A percentile compares a stretch with the other conserved stretches of the same genome.
Evolutionary conservation across 108 stramenopile species (phyloP).

Genomic region (Fragilariopsis cylindrus): DNA sequence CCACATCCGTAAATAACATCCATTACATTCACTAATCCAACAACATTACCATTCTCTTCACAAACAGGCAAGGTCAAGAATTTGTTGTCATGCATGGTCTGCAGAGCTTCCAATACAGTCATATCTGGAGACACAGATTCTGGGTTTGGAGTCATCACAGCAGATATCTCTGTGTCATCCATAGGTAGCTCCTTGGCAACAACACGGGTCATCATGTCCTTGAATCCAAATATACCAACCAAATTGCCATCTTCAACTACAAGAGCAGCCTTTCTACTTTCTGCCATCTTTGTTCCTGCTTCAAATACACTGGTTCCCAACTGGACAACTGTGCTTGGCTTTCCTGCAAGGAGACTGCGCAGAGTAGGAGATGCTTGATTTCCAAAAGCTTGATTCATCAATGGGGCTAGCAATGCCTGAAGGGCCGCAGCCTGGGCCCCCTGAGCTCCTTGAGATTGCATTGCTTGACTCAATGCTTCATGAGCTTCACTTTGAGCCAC

Average conservation of each 20-base stretch:
- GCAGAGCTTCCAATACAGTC: constrained; percentile 88
- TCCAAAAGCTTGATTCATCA: constrained; percentile 73
- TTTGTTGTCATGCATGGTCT: constrained; percentile 92
- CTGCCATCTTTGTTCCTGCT: constrained; percentile 79
- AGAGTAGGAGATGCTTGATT: constrained; percentile 65
- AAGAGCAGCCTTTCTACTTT: constrained; percentile 81
- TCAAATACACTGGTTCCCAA: constrained; percentile 68
- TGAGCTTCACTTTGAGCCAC: constrained; percentile 70
- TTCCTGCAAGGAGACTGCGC: constrained; percentile 67
- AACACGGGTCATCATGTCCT: constrained; percentile 93
- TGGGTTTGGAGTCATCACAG: constrained; percentile 93
- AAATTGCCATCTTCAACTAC: constrained; percentile 76
- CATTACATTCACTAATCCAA: constrained; percentile 96
- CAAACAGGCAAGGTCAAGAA: constrained; percentile 92
- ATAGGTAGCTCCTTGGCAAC: constrained; percentile 81
- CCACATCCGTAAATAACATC: constrained; percentile 87
- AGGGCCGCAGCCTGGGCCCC: constrained; percentile 63
- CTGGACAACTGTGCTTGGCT: constrained; percentile 64
- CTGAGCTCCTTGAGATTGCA: constrained; percentile 56
- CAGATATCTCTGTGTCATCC: constrained; percentile 68
- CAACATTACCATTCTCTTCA: constrained; percentile 74
- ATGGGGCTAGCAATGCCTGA: constrained; percentile 60
- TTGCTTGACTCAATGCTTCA: constrained; percentile 18
- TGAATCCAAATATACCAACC: constrained; percentile 93
- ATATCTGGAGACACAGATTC: constrained; percentile 86